Evolutionary conservation across 371 early-diverging fungal genomes (phyloP), one percentile per base, ranked within the genome.

Genomic region (Mucor sp.): DNA sequence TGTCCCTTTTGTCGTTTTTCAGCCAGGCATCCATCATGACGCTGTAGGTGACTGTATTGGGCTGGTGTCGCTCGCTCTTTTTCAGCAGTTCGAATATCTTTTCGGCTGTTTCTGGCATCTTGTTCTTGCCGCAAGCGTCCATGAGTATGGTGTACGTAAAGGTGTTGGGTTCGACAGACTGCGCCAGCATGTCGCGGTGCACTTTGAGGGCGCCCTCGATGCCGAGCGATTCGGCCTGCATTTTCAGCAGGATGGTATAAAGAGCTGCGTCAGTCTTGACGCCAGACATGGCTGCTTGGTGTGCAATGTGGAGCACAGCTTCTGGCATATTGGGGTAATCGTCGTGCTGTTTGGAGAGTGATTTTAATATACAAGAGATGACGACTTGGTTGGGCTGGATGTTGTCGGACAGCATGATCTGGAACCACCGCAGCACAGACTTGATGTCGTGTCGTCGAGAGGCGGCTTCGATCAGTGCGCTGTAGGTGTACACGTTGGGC

Each of bases 401-500:
- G 0, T 71, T 65, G 1, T 72, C 58, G 4, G 62, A 59, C 3
- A 81, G 6, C 81, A 83, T 78, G 27, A 65, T 66, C 37, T 78
- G 76, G 61, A 83, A 79, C 84, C 84, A 83, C n/a, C 65, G 74
- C 28, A 83, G 37, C 14, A 79, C 80, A 27, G 66, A 64, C 1
- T 60, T 55, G 2, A 70, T 58, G 67, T 79, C 74, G 12, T 65
- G 58, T 35, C 60, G 55, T 33, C 66, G 64, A 5, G 74, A 39
- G 43, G 74, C 70, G 6, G 79, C 77, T 23, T 86, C 78, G 28
- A 88, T 84, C 6, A 88, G 62, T 14, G 82, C 78, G 15, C 81
- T 83, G 60, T 72, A 88, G 1, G 77, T 82, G 58, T 86, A 82
- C 0, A 68, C 77, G 61, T 86, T 86, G 11, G 88, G 85, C 23